These are phyloP conservation scores for Zalerion maritima DNA, from an alignment of 495 filamentous ascomycete species.

Conservation along the genomic window DNA sequence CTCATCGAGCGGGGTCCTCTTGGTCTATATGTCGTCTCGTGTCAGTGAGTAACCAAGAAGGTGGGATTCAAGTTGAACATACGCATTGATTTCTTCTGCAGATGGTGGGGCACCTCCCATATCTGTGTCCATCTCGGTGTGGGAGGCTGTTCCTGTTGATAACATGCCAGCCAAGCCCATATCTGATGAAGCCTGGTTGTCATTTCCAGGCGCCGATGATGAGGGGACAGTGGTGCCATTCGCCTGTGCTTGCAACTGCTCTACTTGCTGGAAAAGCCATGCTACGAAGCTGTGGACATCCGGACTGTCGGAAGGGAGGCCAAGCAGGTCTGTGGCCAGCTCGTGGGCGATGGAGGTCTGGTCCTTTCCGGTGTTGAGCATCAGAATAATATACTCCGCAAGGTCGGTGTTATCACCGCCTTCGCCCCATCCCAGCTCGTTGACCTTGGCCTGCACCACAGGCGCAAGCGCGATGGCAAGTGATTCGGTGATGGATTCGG, in stretches of 20 bases:
- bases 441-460: constrained; percentile 78
- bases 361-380: constrained; percentile 89
- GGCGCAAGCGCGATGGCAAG: constrained; percentile 66
- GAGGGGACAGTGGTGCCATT: constrained; percentile 35
- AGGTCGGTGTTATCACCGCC: constrained; percentile 73
- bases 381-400: constrained; percentile 89
- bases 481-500: constrained; percentile 57
- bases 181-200: constrained; percentile 6
- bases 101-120: constrained; percentile 48
- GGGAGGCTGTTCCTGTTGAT: constrained; percentile 15
- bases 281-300: constrained; percentile 69
- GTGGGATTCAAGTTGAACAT: constrained; percentile 24
- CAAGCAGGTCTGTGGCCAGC: constrained; percentile 76
- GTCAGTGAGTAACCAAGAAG: not conserved
- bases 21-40: constrained; percentile 44
- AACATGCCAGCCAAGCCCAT: constrained; percentile 6
- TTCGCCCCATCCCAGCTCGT: constrained; percentile 85
- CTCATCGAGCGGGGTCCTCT: constrained; percentile 96
- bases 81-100: constrained; percentile 49
- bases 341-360: constrained; percentile 80
- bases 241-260: constrained; percentile 47
- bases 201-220: too few species aligned
- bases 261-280: constrained; percentile 84
- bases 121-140: constrained; percentile 40
- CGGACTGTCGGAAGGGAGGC: constrained; percentile 66